Base-by-base conservation (phyloP, 176 grass and related monocot species). In the Hordeum marinum region DNA sequence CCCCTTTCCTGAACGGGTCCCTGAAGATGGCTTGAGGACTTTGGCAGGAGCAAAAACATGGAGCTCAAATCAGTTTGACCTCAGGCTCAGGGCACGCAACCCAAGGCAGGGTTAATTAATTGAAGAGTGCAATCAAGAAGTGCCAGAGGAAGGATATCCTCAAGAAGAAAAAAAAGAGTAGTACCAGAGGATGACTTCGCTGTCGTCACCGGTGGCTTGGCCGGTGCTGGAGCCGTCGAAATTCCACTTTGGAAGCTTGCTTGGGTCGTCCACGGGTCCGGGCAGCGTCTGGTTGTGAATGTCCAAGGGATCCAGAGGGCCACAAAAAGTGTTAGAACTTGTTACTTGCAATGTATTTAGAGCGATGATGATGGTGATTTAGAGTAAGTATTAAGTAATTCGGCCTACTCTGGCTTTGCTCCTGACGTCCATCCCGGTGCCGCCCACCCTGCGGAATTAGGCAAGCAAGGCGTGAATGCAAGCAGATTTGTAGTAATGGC, bases 181-280 rank as follows among this genome's bases (percentile, higher is more conserved):
- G 32, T 90, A 98, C 95, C 86, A 75, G 27, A 98, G 87, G 86
- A 94, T 95, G 58, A 98, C 96, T 76, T 98, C 93, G 63, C 96
- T 95, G 63, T 98, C 93, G 12, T 92, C 63, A 36, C 93, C 93
- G 1, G 86, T 83, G 45, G 96, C 96, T 60, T 98, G 96, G n/a
- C 91, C 89, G 8, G 96, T 98, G 86, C 96, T 98, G 13, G 96
- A 98, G 54, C 96, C 96, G 55, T 98, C 96, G 41, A 92, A 98
- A n/a, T 98, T 98, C 93, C 93, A 98, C 27, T 98, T 98, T 36
- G 96, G 96, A 68, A 98, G 91, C 87, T 98, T 88, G 77, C 85
- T 92, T 0, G 93, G 96, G 78, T 86, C 79, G 55, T 76, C 89
- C 9, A 95, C 86, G 24, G 96, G 93, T 24, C 92, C 87, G 24